These are phyloP conservation scores for Mycena venus DNA, from an alignment of 768 basidiomycete species.

Conservation along the genomic window DNA sequence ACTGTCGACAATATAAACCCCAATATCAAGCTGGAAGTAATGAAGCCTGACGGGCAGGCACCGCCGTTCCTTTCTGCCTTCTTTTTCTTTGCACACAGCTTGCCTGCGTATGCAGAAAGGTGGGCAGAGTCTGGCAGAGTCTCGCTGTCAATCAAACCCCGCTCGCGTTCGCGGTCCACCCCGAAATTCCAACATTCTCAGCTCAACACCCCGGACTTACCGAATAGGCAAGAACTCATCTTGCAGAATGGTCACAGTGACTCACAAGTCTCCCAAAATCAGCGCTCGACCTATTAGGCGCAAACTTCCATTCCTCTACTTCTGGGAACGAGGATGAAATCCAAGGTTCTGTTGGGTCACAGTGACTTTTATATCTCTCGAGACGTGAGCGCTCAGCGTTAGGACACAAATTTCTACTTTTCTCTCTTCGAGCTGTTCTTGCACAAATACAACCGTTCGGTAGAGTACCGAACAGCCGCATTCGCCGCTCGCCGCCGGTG, in stretches of 20 bases:
- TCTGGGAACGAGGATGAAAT: too few relatives aligned
- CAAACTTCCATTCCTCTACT: not conserved
- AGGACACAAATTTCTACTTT: too few relatives aligned
- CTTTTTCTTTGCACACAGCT: not conserved
- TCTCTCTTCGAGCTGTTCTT: too few relatives aligned
- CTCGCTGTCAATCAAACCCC: too few relatives aligned
- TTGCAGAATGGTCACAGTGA: not conserved
- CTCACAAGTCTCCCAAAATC: not conserved
- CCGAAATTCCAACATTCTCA: not conserved
- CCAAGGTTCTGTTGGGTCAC: too few relatives aligned
- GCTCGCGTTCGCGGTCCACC: too few relatives aligned
- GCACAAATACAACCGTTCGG: too few relatives aligned
- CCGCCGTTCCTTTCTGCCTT: not conserved
- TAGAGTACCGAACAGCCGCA: too few relatives aligned
- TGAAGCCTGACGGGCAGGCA: not conserved
- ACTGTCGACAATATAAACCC: not conserved
- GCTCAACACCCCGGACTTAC: not conserved
- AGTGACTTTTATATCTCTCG: not conserved
- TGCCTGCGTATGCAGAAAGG: too few relatives aligned
- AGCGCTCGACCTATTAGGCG: not conserved
- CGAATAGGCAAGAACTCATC: too few relatives aligned
- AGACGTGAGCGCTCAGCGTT: too few relatives aligned
- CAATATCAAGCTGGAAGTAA: not conserved
- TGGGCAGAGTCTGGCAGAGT: too few relatives aligned
- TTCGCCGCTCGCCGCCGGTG: not conserved